Evolutionary conservation across 768 basidiomycete genomes (phyloP), one percentile per base, ranked within the genome.

Genomic region (Dacryopinax primogenitus): DNA sequence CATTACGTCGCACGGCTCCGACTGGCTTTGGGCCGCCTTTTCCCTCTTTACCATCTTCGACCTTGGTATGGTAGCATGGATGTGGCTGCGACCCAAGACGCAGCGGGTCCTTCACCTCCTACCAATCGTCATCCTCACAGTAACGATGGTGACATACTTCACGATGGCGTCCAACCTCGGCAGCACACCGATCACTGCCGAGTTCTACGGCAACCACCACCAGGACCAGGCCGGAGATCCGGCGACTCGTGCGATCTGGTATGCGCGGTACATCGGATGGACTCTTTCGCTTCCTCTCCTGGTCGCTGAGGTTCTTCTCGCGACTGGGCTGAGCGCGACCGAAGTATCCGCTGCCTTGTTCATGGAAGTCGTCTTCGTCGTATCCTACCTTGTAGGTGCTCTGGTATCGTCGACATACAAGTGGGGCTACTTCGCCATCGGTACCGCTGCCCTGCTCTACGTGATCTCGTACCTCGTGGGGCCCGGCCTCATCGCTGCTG

Each of bases 111-210:
- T 83, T 75, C 81, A 84, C 70, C 80, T 80, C 66, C 72, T 83
- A 44, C 77, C 77, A 51, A 70, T 79, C 35, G 74, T 82, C 65
- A 74, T 83, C 37, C 71, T 84, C 26, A 73, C 77, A 16, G 82
- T 81, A 0, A 74, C 80, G 1, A 68, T 74, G 13, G 71, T 84
- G 41, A 71, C 79, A 0, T 82, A 82, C 74, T 82, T 82, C 71
- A 73, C 77, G 13, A 82, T 83, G 82, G 83, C 82, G 0, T 82
- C 82, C 23, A 76, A 83, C 70, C 75, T 84, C 44, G 83, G 83
- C 15, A 73, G 73, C 47, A 79, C 82, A 0, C 75, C 80, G 35
- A 70, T 83, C 67, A 65, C 44, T n/a, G 76, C 78, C 41, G 80
- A 81, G 68, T 82, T 79, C 70, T 69, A 73, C 32, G 73, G 73